Conservation (phyloP, 2,329 filamentous ascomycete species). For the Aspergillus costaricaensis region DNA sequence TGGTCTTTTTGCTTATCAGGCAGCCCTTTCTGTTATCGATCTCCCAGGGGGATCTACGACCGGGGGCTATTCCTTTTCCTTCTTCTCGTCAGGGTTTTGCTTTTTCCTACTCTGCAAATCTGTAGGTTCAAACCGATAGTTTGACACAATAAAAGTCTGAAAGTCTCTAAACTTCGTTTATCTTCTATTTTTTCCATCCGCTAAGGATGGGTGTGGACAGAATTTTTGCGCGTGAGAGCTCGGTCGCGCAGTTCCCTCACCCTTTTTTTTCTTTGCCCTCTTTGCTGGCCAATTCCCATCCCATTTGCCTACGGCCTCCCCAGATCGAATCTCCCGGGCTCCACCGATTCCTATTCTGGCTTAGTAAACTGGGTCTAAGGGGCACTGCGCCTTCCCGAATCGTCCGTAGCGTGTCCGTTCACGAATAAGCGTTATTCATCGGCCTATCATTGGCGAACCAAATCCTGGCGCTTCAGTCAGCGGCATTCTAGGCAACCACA, state of each 20-base stretch:
- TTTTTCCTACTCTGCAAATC: slow-evolving; percentile 11
- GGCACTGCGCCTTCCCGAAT: slow-evolving; percentile 25
- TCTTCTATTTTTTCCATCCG: background rate
- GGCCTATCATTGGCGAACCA: slow-evolving; percentile 24
- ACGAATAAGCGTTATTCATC: slow-evolving; percentile 32
- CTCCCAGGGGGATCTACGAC: slow-evolving; percentile 28
- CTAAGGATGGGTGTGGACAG: background rate
- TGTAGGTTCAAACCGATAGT: slow-evolving; percentile 8
- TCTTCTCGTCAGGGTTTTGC: slow-evolving; percentile 14
- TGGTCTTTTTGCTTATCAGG: slow-evolving; percentile 20
- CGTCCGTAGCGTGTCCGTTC: slow-evolving; percentile 20
- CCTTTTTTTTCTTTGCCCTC: slow-evolving; percentile 6
- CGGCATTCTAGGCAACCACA: slow-evolving; percentile 16
- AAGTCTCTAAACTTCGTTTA: background rate
- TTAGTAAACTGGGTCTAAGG: slow-evolving; percentile 26
- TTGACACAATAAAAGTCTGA: slow-evolving; percentile 5
- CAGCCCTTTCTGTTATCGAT: slow-evolving; percentile 23
- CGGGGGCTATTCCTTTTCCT: slow-evolving; percentile 14
- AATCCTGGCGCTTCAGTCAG: slow-evolving; percentile 17
- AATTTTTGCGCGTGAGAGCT: slow-evolving; percentile 2
- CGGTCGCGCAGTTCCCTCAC: slow-evolving; percentile 2
- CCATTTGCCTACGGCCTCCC: slow-evolving; percentile 22
- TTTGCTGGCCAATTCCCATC: slow-evolving; percentile 9
- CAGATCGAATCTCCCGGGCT: slow-evolving; percentile 30
- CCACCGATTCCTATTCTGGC: slow-evolving; percentile 31